phyloP scores from a whole-genome alignment of 139 green algal genomes.

The Chlorella sorokiniana region DNA sequence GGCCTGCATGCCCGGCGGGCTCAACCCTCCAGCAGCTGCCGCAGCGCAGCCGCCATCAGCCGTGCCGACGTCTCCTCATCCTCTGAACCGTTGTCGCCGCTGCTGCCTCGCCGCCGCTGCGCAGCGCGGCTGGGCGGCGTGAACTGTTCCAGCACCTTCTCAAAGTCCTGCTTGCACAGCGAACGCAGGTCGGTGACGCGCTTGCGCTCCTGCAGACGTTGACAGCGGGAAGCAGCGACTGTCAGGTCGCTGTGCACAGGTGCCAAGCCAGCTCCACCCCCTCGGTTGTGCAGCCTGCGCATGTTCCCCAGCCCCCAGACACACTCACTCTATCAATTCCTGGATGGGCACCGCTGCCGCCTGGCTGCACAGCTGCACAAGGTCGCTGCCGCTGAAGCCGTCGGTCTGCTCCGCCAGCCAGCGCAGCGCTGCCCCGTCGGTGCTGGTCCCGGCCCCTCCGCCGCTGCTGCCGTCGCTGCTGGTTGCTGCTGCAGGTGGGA shows the following conservation, averaged over 20 bases:
- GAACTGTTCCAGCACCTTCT: conserved; percentile 37
- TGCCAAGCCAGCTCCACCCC: too few relatives aligned
- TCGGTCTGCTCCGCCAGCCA: conserved; percentile 63
- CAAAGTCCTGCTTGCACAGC: conserved; percentile 36
- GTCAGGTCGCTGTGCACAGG: background rate
- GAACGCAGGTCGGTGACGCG: background rate
- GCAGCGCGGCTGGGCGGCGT: conserved; percentile 39
- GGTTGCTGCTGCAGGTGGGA: background rate
- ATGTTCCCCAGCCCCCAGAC: background rate
- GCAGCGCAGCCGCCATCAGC: background rate
- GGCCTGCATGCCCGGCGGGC: too few relatives aligned
- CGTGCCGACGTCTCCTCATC: background rate
- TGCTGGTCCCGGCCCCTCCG: background rate
- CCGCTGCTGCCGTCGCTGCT: background rate
- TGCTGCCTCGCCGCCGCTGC: conserved; percentile 13
- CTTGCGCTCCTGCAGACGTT: too few relatives aligned
- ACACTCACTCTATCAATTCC: conserved; percentile 43
- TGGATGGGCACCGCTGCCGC: conserved; percentile 62
- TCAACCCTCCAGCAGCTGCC: background rate
- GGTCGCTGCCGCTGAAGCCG: conserved; percentile 81
- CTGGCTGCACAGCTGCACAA: conserved; percentile 79
- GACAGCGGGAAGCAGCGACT: background rate
- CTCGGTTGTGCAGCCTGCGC: background rate
- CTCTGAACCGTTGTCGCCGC: background rate
- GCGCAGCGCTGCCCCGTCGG: conserved; percentile 29